Base-by-base conservation (phyloP, 169 alveolate genomes). In the Plasmodium blacklocki region DNA sequence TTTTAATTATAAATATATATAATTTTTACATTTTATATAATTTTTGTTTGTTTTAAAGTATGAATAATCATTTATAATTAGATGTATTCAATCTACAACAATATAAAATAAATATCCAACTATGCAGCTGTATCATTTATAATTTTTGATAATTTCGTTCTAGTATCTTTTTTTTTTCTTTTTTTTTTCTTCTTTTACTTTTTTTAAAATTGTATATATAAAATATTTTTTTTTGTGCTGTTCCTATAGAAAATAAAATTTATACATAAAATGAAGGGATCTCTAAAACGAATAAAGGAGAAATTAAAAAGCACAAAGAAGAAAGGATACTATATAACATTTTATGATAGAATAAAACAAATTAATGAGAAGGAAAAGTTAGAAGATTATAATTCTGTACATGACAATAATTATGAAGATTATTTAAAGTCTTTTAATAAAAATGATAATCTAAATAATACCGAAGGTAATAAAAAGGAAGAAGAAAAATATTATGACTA, bases 351-450 rank as follows among this genome's bases (percentile, higher is more conserved):
- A 68, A 68, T 83, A 47, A 83, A 83, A 70, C 74, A 83, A 58
- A 83, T 83, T 83, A 83, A 67, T 32, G 91, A 83, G 49, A 83
- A 83, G 23, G 91, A 83, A 70, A 83, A 83, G 50, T 66, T 83
- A 50, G 54, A 83, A 56, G 19, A 23, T 50, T 63, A 59, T 76
- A 64, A 56, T 56, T 19, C 67, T n/a, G 14, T 76, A 52, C 45
- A 71, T 11, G 89, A 59, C 18, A 71, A 45, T 11, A 76, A 76
- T 56, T 76, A 76, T 39, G 68, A 66, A 14, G 71, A 47, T n/a
- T 56, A 43, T 19, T 29, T 52, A 19, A 45, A 43, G 26, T 50
- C 89, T 11, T 43, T 50, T 21, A 64, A 58, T 56, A 64, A 15
- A 47, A 76, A 23, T 45, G 39, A 9, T 73, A 76, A 76, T 50